Evolutionary conservation across 148 eudicot genomes (phyloP).

Genomic region (Heliosperma pusillum): DNA sequence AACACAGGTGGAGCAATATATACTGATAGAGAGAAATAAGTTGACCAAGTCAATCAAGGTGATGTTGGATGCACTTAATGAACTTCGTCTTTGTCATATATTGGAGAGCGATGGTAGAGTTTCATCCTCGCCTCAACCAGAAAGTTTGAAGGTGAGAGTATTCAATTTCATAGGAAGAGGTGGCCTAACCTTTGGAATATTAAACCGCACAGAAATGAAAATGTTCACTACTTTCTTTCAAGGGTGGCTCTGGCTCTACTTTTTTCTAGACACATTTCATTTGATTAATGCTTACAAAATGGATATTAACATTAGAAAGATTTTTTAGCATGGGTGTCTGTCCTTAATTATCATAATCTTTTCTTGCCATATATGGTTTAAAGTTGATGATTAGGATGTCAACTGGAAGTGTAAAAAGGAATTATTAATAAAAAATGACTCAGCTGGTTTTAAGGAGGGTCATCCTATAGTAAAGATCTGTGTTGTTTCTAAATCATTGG

Average conservation of each 20-base stretch:
- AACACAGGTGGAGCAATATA: slow-evolving; percentile 68
- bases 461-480: not conserved
- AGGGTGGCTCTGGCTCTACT: not conserved
- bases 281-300: not conserved
- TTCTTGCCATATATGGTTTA: not conserved
- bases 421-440: not conserved
- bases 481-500: not conserved
- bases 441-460: slow-evolving; percentile 1
- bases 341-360: not conserved
- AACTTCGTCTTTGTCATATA: slow-evolving; percentile 72
- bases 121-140: slow-evolving; percentile 40
- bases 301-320: not conserved
- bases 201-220: not conserved
- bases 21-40: slow-evolving; percentile 60
- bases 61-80: slow-evolving; percentile 75
- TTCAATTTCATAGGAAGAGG: not conserved
- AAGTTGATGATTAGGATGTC: not conserved
- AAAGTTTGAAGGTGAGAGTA: slow-evolving; percentile 39
- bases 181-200: not conserved
- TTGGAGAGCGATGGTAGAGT: slow-evolving; percentile 55
- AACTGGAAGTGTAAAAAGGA: not conserved
- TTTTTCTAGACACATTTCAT: not conserved
- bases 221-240: not conserved
- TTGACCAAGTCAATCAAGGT: slow-evolving; percentile 72
- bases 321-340: not conserved